Evolutionary conservation across 352 stramenopile species (phyloP).

Genomic region (Phytophthora capsici): DNA sequence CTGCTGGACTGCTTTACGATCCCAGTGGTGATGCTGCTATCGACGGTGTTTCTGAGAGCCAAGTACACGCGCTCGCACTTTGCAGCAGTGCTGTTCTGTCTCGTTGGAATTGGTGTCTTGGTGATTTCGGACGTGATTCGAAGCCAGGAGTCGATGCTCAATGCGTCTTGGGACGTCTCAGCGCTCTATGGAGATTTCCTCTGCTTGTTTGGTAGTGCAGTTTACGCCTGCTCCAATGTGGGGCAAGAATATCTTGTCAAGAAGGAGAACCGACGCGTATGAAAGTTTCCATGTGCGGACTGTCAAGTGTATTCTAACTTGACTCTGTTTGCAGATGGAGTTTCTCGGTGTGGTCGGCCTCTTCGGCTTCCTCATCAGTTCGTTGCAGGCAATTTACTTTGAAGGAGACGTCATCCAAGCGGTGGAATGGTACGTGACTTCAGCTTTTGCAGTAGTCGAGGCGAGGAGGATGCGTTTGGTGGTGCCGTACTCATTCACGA

Average conservation of each 20-base stretch:
- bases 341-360: slow-evolving; percentile 95
- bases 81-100: slow-evolving; percentile 80
- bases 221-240: slow-evolving; percentile 96
- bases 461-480: slow-evolving; percentile 1
- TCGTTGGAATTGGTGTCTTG: slow-evolving; percentile 84
- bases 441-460: slow-evolving; percentile 8
- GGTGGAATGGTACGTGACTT: slow-evolving; percentile 47
- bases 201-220: slow-evolving; percentile 88
- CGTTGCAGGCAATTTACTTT: slow-evolving; percentile 81
- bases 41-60: slow-evolving; percentile 82
- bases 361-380: slow-evolving; percentile 92
- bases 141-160: slow-evolving; percentile 36
- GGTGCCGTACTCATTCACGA: slow-evolving; percentile 6
- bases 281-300: not conserved
- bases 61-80: slow-evolving; percentile 84
- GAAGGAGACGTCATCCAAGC: slow-evolving; percentile 65
- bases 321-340: slow-evolving; percentile 67
- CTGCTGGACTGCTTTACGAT: slow-evolving; percentile 97
- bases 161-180: slow-evolving; percentile 44
- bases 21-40: slow-evolving; percentile 95
- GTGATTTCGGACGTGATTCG: slow-evolving; percentile 87
- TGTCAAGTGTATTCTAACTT: slow-evolving; percentile 8
- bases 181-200: slow-evolving; percentile 91
- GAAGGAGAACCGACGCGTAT: slow-evolving; percentile 71
- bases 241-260: slow-evolving; percentile 87